Evolutionary conservation across 2,329 filamentous ascomycete genomes (phyloP), one percentile per base, ranked within the genome.

Genomic region (Penicillium sp.): DNA sequence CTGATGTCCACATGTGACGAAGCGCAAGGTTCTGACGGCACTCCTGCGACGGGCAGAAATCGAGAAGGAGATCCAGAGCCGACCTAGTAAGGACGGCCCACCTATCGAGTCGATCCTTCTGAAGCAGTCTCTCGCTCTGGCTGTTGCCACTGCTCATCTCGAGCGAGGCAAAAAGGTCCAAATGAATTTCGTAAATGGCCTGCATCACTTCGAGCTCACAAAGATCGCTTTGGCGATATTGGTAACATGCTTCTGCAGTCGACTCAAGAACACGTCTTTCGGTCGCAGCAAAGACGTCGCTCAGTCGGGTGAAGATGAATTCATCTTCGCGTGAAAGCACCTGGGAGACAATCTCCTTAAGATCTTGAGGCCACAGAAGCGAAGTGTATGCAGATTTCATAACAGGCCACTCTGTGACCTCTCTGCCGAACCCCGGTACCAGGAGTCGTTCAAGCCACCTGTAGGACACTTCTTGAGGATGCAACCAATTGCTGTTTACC

Each of bases 1-100:
- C 79, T 7, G 79, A 82, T 24, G 83, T 75, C 84, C 84, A 87
- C 9, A 86, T 64, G 61, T 85, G 83, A 36, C 84, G 77, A 29
- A 85, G 62, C 33, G 71, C 70, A 13, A 85, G 66, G 9, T 72
- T 68, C 49, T 63, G 58, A 69, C 70, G 50, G 59, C 55, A 54
- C 48, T 61, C 51, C 26, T 62, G 53, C 11, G 63, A 54, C 18
- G 59, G 58, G 25, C 57, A 55, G 36, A 65, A 51, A 29, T 68
- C 60, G 24, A 69, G 50, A 45, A 73, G 69, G 35, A 72, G 55
- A 39, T 66, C 66, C 40, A 85, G 72, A 9, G 74, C 72, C 53
- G 79, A 76, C 43, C 78, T 73, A 2, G 81, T 75, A 34, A 86
- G 66, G 28, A 73, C 67, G 32, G 76, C 72, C 84, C 84, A 87